Conservation (phyloP, 2,329 filamentous ascomycete species). For the Apiospora rasikravindrae region DNA sequence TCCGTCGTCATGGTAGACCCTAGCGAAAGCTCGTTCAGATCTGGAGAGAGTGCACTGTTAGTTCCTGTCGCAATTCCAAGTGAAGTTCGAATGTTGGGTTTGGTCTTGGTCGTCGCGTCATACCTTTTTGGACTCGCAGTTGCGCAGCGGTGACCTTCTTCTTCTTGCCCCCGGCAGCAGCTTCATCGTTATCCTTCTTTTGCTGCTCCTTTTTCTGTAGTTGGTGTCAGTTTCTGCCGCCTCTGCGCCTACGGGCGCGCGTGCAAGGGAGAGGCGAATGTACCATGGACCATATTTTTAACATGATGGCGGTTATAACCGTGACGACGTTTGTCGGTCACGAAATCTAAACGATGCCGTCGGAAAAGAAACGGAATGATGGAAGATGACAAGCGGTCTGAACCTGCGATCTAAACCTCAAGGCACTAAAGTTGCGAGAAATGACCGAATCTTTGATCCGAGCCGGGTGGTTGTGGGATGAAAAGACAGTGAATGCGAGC, state of each 20-base stretch:
- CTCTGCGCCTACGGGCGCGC: background rate
- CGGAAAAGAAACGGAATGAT: background rate
- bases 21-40: conserved; percentile 81
- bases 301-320: conserved; percentile 66
- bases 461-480: background rate
- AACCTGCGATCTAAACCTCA: background rate
- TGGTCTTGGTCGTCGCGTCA: conserved; percentile 21
- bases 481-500: background rate
- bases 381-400: background rate
- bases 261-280: conserved; percentile 53
- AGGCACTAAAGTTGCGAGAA: background rate
- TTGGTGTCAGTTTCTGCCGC: conserved; percentile 27
- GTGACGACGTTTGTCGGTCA: background rate
- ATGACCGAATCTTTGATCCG: background rate
- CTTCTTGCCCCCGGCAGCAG: conserved; percentile 78
- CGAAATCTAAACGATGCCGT: background rate
- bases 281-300: conserved; percentile 99
- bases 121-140: conserved; percentile 94
- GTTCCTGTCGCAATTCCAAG: background rate
- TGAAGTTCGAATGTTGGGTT: background rate
- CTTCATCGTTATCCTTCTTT: conserved; percentile 84
- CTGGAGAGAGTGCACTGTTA: conserved; percentile 47
- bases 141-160: conserved; percentile 99
- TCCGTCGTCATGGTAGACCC: conserved; percentile 80
- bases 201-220: conserved; percentile 93